A percentile compares a stretch with the other conserved stretches of the same genome.
These are phyloP conservation scores for Butyriboletus loyo DNA, from an alignment of 768 basidiomycete genomes.

Conservation along the genomic window DNA sequence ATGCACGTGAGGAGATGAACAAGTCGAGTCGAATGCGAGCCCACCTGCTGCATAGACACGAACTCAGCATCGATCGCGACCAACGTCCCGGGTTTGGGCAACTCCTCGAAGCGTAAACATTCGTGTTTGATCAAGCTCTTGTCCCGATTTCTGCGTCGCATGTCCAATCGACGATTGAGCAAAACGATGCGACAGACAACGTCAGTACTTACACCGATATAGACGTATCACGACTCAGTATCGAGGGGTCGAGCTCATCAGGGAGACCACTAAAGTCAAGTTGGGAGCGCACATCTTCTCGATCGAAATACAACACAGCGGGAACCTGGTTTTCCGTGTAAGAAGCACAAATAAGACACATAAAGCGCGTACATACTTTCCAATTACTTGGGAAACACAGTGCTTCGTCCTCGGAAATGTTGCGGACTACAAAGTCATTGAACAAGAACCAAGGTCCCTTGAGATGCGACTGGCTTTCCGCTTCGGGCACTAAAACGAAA, in stretches of 20 bases:
- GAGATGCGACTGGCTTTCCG: constrained; percentile 41
- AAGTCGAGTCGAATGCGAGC: not conserved
- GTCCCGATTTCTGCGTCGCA: constrained; percentile 65
- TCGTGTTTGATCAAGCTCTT: constrained; percentile 73
- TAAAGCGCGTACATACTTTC: constrained; percentile 62
- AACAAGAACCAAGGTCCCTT: constrained; percentile 85
- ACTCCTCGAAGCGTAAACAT: constrained; percentile 63
- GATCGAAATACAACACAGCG: constrained; percentile 86
- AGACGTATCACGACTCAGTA: constrained; percentile 82
- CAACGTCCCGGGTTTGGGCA: constrained; percentile 81
- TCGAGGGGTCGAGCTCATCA: constrained; percentile 63
- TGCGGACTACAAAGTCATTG: constrained; percentile 92
- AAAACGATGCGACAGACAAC: not conserved
- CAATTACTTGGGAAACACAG: constrained; percentile 83
- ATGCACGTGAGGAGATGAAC: not conserved
- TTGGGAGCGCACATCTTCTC: constrained; percentile 53
- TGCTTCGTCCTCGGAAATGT: constrained; percentile 83
- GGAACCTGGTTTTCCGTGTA: constrained; percentile 56
- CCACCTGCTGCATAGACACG: constrained; percentile 91
- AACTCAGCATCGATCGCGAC: constrained; percentile 98
- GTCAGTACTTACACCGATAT: constrained; percentile 65
- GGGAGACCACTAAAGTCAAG: constrained; percentile 69
- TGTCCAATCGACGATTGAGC: not conserved
- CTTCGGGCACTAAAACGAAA: constrained; percentile 59
- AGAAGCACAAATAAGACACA: not conserved